These are phyloP conservation scores for Erysimum cheiranthoides DNA, from an alignment of 345 rosid species.

Conservation along the genomic window DNA sequence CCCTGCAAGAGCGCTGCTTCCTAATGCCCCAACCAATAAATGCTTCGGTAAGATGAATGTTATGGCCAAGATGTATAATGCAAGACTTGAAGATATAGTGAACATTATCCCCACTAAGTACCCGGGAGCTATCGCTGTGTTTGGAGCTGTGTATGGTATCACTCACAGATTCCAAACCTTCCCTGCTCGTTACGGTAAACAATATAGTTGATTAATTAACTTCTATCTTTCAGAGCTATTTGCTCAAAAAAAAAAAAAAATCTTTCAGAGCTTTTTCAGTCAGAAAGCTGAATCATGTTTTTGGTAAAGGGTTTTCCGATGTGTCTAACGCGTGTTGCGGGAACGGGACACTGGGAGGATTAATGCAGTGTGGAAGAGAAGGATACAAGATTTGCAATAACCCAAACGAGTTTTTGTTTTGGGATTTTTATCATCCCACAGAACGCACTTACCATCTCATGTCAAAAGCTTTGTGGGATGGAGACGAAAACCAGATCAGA, in stretches of 20 bases:
- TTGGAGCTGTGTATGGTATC: constrained; percentile 55
- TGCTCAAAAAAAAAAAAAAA: too few relatives aligned
- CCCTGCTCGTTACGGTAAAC: constrained; percentile 62
- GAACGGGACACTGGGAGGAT: constrained; percentile 53
- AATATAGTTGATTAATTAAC: not conserved
- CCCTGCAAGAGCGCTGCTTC: constrained; percentile 65
- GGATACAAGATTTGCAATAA: constrained; percentile 60
- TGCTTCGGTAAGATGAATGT: constrained; percentile 62
- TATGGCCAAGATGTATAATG: constrained; percentile 62
- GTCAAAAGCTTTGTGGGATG: constrained; percentile 62
- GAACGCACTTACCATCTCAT: constrained; percentile 59
- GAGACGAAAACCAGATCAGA: constrained; percentile 50
- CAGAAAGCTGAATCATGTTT: constrained; percentile 2
- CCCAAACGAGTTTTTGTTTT: constrained; percentile 52
- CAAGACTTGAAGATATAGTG: constrained; percentile 54
- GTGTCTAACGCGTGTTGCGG: constrained; percentile 65
- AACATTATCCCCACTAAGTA: constrained; percentile 45
- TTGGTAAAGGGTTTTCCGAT: constrained; percentile 51
- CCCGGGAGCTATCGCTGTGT: constrained; percentile 54
- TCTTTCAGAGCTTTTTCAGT: not conserved
- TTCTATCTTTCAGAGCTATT: not conserved
- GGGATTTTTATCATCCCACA: constrained; percentile 76
- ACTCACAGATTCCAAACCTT: constrained; percentile 53
- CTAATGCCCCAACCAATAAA: constrained; percentile 49
- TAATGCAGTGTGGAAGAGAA: constrained; percentile 60